Evolutionary conservation across 176 grass and related monocot species (phyloP).

Genomic region (Avena eriantha): DNA sequence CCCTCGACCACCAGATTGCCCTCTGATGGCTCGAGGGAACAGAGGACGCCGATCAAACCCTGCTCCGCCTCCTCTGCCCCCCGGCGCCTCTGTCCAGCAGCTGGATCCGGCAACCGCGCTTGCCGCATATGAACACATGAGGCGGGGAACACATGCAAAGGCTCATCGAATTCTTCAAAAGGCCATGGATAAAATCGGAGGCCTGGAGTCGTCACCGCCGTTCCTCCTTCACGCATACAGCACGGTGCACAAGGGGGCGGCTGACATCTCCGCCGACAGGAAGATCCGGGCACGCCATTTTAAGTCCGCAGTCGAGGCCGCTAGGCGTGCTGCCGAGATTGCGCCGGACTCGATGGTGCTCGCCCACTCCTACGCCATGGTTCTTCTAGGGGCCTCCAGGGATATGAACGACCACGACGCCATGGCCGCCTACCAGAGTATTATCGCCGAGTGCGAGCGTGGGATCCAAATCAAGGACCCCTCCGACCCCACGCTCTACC

Average conservation of each 20-base stretch:
- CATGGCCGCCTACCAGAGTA: not conserved
- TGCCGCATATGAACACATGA: not conserved
- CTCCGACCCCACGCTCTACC: not conserved
- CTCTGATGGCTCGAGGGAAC: not conserved
- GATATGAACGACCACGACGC: not conserved
- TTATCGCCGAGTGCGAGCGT: not conserved
- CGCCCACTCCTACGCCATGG: not conserved
- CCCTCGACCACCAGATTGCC: not conserved
- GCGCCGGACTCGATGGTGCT: not conserved
- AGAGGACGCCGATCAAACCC: not conserved
- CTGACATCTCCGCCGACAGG: constrained; percentile 1
- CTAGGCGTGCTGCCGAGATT: not conserved
- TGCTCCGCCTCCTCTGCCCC: not conserved
- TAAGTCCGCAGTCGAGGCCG: not conserved
- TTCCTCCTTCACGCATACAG: not conserved
- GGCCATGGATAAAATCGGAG: not conserved
- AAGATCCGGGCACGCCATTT: constrained; percentile 21
- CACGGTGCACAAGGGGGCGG: not conserved
- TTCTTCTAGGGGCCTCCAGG: not conserved
- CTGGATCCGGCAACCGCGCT: not conserved
- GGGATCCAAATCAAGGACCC: not conserved
- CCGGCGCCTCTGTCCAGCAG: not conserved
- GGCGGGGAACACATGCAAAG: constrained; percentile 11
- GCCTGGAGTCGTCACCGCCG: not conserved
- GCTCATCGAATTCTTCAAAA: not conserved